Base-by-base conservation (phyloP, 1,139 yeast genomes). In the Sugiyamaella paludigena region DNA sequence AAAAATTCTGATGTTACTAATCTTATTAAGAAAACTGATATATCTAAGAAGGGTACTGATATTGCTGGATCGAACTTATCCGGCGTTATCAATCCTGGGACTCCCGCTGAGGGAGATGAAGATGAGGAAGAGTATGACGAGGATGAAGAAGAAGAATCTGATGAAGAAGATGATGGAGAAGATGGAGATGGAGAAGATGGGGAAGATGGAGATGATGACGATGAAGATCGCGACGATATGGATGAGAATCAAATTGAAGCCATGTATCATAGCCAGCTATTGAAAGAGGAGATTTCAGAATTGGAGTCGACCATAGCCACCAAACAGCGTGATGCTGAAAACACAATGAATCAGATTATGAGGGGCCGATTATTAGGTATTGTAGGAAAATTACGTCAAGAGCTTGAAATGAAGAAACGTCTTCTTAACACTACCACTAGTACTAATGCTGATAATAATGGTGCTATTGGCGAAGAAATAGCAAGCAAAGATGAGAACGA, bases 311-410 rank as follows among this genome's bases (percentile, higher is more conserved):
- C 92, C 0, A 86, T 94, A 49, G 81, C 78, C 47, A 83, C 83
- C 59, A 92, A 91, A 62, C 81, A 80, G 63, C 77, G 77, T 47
- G 92, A 87, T 58, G 79, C 88, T 43, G 80, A 77, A 13, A 83
- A 84, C 50, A 81, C 91, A 13, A 62, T 60, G 33, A 89, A 89
- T 65, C 91, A 91, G 60, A 84, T 92, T 72, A 77, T 92, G 80
- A 83, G 84, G 65, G 87, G 85, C 69, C 84, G 97, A 70, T 86
- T 89, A 65, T 78, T 84, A 60, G 94, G 86, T 57, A 88, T 87
- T 48, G 85, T 88, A 51, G 78, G 78, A 52, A 84, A 91, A 51
- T 76, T 94, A 60, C 84, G 83, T 66, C 83, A 84, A 45, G 96
- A 94, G 56, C 75, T 91, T 53, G 96, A 89, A 50, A 77, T 80